Percentiles rank a stretch among this genome's conserved stretches.
phyloP scores from a whole-genome alignment of 1,139 yeast genomes.

The Petasospora rhodanensis region DNA sequence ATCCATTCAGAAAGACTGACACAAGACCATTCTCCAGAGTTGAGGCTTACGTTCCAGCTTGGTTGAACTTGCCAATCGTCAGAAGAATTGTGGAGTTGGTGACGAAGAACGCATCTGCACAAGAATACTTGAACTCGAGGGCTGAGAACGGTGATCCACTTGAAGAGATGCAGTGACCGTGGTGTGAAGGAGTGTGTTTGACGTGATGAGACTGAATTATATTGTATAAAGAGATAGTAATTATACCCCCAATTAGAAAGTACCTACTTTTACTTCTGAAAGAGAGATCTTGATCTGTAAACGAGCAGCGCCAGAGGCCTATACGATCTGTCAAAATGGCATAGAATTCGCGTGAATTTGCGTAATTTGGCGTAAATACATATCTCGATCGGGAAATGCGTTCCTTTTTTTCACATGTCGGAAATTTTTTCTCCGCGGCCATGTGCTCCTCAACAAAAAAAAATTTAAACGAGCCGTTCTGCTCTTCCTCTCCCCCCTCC shows the following conservation, averaged over 20 bases:
- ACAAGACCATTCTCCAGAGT: constrained; percentile 85
- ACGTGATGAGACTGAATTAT: too few relatives aligned
- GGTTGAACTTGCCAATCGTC: constrained; percentile 84
- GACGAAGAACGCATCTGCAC: constrained; percentile 63
- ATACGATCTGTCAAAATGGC: too few relatives aligned
- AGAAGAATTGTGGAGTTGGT: constrained; percentile 88
- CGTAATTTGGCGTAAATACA: too few relatives aligned
- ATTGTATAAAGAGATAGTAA: too few relatives aligned
- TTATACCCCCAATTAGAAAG: background rate
- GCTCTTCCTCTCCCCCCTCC: constrained; percentile 1
- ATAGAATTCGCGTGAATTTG: too few relatives aligned
- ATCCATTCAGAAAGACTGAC: constrained; percentile 81
- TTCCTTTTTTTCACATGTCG: constrained; percentile 2
- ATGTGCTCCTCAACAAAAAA: constrained; percentile 4
- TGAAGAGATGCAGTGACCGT: background rate
- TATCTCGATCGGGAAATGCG: too few relatives aligned
- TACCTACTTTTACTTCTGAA: background rate
- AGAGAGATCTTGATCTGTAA: too few relatives aligned
- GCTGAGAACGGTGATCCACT: constrained; percentile 13
- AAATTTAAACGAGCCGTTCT: constrained; percentile 8
- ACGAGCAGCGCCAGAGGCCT: background rate
- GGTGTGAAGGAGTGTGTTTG: too few relatives aligned
- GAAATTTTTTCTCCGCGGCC: constrained; percentile 5
- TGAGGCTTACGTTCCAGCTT: constrained; percentile 95
- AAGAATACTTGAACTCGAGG: constrained; percentile 14